phyloP scores from a whole-genome alignment of 2,329 filamentous ascomycete species.

The Fusarium buxicola region DNA sequence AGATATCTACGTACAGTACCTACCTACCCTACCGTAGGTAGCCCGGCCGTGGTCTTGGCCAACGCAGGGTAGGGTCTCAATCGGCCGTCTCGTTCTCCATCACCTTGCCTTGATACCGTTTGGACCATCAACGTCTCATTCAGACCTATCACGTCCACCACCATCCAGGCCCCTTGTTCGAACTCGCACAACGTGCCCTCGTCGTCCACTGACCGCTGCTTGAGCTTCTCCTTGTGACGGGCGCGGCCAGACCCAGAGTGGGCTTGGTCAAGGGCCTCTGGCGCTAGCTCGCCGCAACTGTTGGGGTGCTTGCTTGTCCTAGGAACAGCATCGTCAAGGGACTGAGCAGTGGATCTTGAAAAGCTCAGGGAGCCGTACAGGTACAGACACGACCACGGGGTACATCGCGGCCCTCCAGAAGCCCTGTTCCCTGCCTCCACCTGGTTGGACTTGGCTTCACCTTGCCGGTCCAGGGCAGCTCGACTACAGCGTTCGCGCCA shows the following conservation, averaged over 20 bases:
- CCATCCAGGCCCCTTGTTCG: conserved; percentile 31
- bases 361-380: conserved; percentile 23
- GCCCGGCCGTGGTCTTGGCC: background rate
- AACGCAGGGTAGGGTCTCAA: conserved; percentile 38
- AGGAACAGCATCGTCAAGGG: conserved; percentile 16
- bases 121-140: conserved; percentile 25
- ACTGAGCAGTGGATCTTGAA: conserved; percentile 28
- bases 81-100: conserved; percentile 29
- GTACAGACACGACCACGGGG: conserved; percentile 31
- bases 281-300: conserved; percentile 40
- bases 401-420: conserved; percentile 21
- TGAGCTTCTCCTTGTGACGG: conserved; percentile 41
- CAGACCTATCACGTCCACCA: conserved; percentile 29
- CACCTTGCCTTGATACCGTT: conserved; percentile 38
- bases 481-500: conserved; percentile 46
- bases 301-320: conserved; percentile 18
- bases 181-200: conserved; percentile 35
- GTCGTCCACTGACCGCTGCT: conserved; percentile 46
- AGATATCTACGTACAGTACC: conserved; percentile 16
- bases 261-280: conserved; percentile 41
- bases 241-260: conserved; percentile 42
- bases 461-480: conserved; percentile 21
- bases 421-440: conserved; percentile 12
- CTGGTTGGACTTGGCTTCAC: background rate
- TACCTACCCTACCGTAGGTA: conserved; percentile 6